Evolutionary conservation across 1,139 yeast genomes (phyloP).

Genomic region (Suhomyces panamericanus): DNA sequence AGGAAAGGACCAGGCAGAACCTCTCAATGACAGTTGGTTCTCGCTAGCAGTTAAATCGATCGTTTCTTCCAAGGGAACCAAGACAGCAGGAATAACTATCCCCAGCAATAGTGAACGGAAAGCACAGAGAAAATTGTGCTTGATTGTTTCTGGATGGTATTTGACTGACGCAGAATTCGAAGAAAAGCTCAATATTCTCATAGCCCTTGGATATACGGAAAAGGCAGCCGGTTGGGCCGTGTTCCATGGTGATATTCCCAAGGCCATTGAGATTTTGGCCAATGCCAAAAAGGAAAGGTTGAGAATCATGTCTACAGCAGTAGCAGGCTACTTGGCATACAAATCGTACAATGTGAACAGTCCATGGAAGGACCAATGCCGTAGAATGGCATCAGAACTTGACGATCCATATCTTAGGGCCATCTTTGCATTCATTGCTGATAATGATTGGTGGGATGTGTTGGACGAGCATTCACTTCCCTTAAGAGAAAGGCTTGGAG

Average conservation of each 20-base stretch:
- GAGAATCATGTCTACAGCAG: conserved; percentile 85
- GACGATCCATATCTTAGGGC: conserved; percentile 90
- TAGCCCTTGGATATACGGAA: conserved; percentile 63
- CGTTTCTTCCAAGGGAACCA: conserved; percentile 44
- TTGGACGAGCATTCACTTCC: conserved; percentile 89
- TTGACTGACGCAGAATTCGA: conserved; percentile 77
- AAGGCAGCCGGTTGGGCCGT: conserved; percentile 99
- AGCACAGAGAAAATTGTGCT: conserved; percentile 71
- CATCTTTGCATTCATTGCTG: conserved; percentile 90
- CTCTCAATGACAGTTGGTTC: conserved; percentile 45
- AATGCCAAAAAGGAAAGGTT: conserved; percentile 61
- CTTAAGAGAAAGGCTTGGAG: conserved; percentile 82
- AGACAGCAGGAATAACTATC: conserved; percentile 47
- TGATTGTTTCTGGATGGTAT: conserved; percentile 92
- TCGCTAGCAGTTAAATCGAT: conserved; percentile 46
- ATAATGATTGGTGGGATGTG: conserved; percentile 96
- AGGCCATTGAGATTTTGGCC: conserved; percentile 73
- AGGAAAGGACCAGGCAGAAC: conserved; percentile 26
- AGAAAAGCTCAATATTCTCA: conserved; percentile 58
- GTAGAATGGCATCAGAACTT: conserved; percentile 80
- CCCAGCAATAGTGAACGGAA: conserved; percentile 53
- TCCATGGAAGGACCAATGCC: conserved; percentile 92
- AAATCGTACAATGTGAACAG: conserved; percentile 62
- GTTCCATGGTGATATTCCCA: conserved; percentile 82
- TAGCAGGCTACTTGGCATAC: conserved; percentile 88